Conservation (phyloP, 2,329 filamentous ascomycete genomes). For the Tolypocladium guangdongense region DNA sequence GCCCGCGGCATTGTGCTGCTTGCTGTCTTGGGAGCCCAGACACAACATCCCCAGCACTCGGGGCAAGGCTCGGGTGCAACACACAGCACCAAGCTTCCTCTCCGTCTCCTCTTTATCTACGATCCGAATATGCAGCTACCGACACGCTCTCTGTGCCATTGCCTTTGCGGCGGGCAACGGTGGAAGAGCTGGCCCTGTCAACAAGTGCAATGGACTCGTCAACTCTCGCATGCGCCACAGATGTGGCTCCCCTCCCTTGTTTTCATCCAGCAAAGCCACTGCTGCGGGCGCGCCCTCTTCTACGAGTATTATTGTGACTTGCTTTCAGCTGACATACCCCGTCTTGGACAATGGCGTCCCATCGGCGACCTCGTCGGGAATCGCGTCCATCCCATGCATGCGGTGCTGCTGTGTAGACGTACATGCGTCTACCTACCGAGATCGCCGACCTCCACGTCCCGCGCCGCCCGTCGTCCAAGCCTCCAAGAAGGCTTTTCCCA, state of each 20-base stretch:
- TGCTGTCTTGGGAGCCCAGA: neutral
- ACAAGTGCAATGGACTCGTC: neutral
- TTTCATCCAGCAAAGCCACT: neutral
- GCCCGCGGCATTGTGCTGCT: too few relatives aligned
- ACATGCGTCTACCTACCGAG: neutral
- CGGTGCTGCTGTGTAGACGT: neutral
- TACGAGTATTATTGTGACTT: too few relatives aligned
- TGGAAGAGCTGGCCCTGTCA: neutral
- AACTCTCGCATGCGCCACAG: neutral
- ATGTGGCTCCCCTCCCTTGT: neutral
- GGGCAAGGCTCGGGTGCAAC: neutral
- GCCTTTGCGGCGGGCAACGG: neutral
- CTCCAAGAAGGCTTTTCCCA: neutral
- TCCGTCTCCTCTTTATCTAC: neutral
- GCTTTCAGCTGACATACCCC: neutral
- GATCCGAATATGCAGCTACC: neutral
- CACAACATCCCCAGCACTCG: neutral
- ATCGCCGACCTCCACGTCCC: neutral
- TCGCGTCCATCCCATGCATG: neutral
- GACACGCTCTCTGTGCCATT: too few relatives aligned
- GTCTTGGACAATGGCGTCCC: neutral
- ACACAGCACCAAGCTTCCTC: neutral
- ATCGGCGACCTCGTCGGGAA: neutral
- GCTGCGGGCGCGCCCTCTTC: neutral
- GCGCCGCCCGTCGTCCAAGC: neutral